Percentiles rank a stretch among this genome's conserved stretches.
Conservation (phyloP, 805 yeast genomes). For the Candida bentonensis region DNA sequence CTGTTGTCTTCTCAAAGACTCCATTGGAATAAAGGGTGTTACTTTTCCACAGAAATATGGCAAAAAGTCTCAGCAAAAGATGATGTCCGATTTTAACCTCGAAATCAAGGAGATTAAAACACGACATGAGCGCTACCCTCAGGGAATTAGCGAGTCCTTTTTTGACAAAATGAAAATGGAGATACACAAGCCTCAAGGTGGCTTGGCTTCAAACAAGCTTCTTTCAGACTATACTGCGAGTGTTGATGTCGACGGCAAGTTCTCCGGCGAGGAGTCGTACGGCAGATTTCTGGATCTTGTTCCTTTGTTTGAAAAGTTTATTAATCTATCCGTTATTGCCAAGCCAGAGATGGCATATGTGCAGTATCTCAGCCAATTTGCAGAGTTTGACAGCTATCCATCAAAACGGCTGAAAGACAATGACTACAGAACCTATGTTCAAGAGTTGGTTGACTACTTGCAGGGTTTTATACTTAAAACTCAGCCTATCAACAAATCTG, state of each 20-base stretch:
- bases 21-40: background rate
- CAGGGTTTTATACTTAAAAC: slow-evolving; percentile 31
- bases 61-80: slow-evolving; percentile 5
- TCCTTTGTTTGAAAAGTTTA: slow-evolving; percentile 37
- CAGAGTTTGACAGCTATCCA: slow-evolving; percentile 23
- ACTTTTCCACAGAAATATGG: slow-evolving; percentile 1
- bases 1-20: slow-evolving; percentile 13
- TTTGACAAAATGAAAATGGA: slow-evolving; percentile 13
- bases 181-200: slow-evolving; percentile 20
- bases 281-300: slow-evolving; percentile 54
- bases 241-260: slow-evolving; percentile 34
- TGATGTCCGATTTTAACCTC: slow-evolving; percentile 27
- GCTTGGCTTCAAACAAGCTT: slow-evolving; percentile 22
- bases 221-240: slow-evolving; percentile 38
- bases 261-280: slow-evolving; percentile 44
- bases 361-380: slow-evolving; percentile 36
- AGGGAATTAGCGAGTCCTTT: slow-evolving; percentile 8
- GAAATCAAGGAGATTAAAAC: slow-evolving; percentile 21
- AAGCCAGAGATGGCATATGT: slow-evolving; percentile 25
- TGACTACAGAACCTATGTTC: slow-evolving; percentile 33
- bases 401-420: slow-evolving; percentile 13
- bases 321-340: slow-evolving; percentile 27
- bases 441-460: slow-evolving; percentile 36
- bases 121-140: slow-evolving; percentile 20
- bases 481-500: slow-evolving; percentile 34